phyloP scores from a whole-genome alignment of 805 yeast genomes.

The Candida broadrunensis region DNA sequence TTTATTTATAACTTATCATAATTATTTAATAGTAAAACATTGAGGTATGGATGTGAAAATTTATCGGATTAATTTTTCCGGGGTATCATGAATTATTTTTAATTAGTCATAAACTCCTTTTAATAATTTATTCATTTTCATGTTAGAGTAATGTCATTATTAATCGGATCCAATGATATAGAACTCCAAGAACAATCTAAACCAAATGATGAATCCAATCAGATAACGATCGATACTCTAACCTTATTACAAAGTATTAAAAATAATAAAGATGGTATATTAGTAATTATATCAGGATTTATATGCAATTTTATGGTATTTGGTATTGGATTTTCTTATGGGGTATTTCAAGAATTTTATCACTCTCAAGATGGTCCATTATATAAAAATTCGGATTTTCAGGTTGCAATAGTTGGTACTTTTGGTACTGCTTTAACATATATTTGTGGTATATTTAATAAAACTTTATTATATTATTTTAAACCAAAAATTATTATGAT shows the following conservation, averaged over 20 bases:
- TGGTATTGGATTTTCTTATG: slow-evolving; percentile 34
- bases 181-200: too few relatives aligned
- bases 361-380: slow-evolving; percentile 26
- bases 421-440: slow-evolving; percentile 28
- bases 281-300: slow-evolving; percentile 14
- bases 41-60: too few relatives aligned
- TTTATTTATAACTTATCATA: too few relatives aligned
- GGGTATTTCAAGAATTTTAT: slow-evolving; percentile 36
- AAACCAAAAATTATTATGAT: slow-evolving; percentile 20
- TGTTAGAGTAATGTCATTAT: too few relatives aligned
- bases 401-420: slow-evolving; percentile 33
- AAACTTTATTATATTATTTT: slow-evolving; percentile 12
- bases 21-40: too few relatives aligned
- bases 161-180: too few relatives aligned
- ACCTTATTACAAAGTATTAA: not conserved
- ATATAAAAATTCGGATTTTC: slow-evolving; percentile 14
- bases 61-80: too few relatives aligned
- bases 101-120: too few relatives aligned
- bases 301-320: slow-evolving; percentile 29
- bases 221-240: not conserved
- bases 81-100: too few relatives aligned
- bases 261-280: slow-evolving; percentile 9
- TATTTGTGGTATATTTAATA: slow-evolving; percentile 22
- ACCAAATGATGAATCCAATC: too few relatives aligned
- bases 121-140: too few relatives aligned